Evolutionary conservation across 2,329 filamentous ascomycete genomes (phyloP).

Genomic region (Fusarium cicatricum): DNA sequence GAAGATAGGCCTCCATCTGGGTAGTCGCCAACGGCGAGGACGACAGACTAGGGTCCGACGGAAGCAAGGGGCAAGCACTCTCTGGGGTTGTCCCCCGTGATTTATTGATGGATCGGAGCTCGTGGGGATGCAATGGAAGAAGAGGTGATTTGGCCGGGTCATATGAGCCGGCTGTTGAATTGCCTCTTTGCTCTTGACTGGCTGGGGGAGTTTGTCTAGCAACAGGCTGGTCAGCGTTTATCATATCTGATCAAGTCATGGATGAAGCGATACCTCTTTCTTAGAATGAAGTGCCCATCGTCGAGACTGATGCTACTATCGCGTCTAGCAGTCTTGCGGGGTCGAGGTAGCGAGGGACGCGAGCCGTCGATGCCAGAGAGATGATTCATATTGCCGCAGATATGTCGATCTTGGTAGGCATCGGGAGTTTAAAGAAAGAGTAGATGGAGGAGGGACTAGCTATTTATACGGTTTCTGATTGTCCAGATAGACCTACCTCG

Average conservation of each 20-base stretch:
- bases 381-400: conserved; percentile 20
- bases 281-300: neutral
- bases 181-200: neutral
- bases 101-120: neutral
- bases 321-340: conserved; percentile 5
- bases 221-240: conserved; percentile 6
- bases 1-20: conserved; percentile 31
- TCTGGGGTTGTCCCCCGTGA: neutral
- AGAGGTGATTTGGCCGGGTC: conserved; percentile 7
- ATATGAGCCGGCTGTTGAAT: neutral
- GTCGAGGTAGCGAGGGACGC: conserved; percentile 15
- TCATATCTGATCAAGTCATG: neutral
- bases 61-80: conserved; percentile 9
- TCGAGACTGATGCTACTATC: conserved; percentile 38
- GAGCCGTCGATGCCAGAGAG: conserved; percentile 32
- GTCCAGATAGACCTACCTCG: conserved; percentile 7
- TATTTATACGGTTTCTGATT: conserved; percentile 17
- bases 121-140: conserved; percentile 1
- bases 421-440: neutral
- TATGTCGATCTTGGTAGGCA: neutral
- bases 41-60: conserved; percentile 5
- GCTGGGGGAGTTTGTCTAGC: conserved; percentile 3
- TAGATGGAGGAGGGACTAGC: neutral
- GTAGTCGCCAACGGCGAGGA: conserved; percentile 2
- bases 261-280: conserved; percentile 8